Percentiles rank a stretch among this genome's conserved stretches.
Evolutionary conservation across 441 rosid species (phyloP).

Genomic region (Corymbia calophylla): DNA sequence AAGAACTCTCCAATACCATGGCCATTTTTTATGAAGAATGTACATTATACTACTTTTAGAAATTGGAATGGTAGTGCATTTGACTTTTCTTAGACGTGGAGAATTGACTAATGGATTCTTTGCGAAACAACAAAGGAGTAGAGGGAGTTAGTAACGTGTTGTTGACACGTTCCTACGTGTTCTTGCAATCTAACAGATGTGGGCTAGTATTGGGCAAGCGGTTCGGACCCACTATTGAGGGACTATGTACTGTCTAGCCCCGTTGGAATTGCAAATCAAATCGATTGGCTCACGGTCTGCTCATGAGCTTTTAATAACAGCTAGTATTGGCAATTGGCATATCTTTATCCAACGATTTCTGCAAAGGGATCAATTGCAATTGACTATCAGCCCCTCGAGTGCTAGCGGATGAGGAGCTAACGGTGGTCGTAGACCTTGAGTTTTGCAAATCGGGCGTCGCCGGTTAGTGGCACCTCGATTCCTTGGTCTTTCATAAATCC

Average conservation of each 20-base stretch:
- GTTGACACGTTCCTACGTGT: background rate
- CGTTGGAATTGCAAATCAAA: background rate
- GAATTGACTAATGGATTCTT: too few relatives aligned
- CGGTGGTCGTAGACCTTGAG: background rate
- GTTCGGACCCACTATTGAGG: background rate
- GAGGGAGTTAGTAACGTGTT: background rate
- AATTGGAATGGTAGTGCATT: background rate
- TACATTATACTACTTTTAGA: too few relatives aligned
- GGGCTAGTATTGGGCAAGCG: background rate
- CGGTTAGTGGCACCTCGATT: background rate
- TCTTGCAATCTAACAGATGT: background rate
- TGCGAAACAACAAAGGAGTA: background rate
- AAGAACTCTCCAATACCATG: too few relatives aligned
- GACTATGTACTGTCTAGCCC: background rate
- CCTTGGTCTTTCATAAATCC: background rate
- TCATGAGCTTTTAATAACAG: background rate
- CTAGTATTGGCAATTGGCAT: background rate
- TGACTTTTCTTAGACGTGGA: background rate
- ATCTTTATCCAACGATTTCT: too few relatives aligned
- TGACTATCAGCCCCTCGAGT: background rate
- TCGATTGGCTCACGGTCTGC: background rate
- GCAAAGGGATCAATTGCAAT: background rate
- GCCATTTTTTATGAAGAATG: too few relatives aligned
- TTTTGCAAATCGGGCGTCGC: background rate
- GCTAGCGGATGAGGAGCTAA: background rate